Conservation (phyloP, 1,284 basidiomycete species). For the Microbotryum intermedium region DNA sequence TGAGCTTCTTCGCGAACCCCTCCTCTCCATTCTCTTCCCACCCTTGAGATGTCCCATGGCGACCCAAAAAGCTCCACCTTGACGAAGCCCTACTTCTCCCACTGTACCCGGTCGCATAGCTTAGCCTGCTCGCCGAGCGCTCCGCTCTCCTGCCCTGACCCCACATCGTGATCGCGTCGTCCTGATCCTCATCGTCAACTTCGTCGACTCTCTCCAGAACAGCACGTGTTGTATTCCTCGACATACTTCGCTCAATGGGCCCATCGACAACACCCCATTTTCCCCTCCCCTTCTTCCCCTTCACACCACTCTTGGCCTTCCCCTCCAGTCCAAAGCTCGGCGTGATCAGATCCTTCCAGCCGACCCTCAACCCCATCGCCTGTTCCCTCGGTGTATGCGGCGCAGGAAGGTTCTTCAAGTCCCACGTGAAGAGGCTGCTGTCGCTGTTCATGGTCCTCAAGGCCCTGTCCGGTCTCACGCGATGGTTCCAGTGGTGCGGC, state of each 20-base stretch:
- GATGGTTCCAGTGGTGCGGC: too few relatives aligned
- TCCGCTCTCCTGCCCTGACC: neutral
- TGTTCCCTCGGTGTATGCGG: constrained; percentile 8
- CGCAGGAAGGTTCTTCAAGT: constrained; percentile 14
- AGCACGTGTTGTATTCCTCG: neutral
- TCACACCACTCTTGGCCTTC: neutral
- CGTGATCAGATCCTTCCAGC: neutral
- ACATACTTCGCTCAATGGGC: constrained; percentile 4
- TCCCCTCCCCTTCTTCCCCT: constrained; percentile 8
- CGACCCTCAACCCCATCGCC: constrained; percentile 2
- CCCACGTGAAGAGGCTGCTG: constrained; percentile 12
- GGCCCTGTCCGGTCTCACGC: too few relatives aligned
- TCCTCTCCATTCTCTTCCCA: neutral
- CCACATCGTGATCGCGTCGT: neutral
- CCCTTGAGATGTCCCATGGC: neutral
- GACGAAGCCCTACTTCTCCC: neutral
- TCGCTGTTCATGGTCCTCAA: too few relatives aligned
- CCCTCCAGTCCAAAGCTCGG: constrained; percentile 9
- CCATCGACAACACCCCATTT: constrained; percentile 16
- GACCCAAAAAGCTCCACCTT: neutral
- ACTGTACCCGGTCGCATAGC: neutral
- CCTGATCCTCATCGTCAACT: neutral
- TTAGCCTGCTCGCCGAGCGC: neutral
- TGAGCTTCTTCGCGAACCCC: neutral
- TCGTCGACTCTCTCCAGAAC: neutral